phyloP scores from a whole-genome alignment of 306 rosid genomes.

The Hippophae tibetana region DNA sequence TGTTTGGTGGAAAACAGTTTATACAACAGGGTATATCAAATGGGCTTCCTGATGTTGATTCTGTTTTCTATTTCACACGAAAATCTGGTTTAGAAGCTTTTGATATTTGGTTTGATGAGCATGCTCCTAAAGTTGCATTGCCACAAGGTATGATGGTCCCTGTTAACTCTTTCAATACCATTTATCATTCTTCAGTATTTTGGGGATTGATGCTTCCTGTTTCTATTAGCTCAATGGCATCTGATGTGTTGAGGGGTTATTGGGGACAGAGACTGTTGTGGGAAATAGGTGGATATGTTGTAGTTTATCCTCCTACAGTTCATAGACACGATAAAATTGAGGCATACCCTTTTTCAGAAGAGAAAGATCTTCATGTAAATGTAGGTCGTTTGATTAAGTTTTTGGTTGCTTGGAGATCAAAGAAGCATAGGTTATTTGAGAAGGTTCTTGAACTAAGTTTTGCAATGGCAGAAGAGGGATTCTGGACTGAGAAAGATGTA shows the following conservation, averaged over 20 bases:
- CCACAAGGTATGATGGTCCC: conserved; percentile 95
- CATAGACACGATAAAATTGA: conserved; percentile 69
- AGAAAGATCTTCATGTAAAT: conserved; percentile 91
- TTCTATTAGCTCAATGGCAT: conserved; percentile 88
- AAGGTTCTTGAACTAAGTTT: conserved; percentile 79
- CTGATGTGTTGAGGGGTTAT: conserved; percentile 93
- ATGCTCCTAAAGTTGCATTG: conserved; percentile 78
- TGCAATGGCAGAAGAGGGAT: conserved; percentile 81
- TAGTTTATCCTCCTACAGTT: conserved; percentile 83
- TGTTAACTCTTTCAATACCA: conserved; percentile 75
- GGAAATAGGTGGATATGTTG: conserved; percentile 92
- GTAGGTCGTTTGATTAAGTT: conserved; percentile 75
- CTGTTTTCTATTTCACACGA: conserved; percentile 85
- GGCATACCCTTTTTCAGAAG: conserved; percentile 87
- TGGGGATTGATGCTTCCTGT: conserved; percentile 99
- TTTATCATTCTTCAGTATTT: conserved; percentile 80
- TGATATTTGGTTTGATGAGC: conserved; percentile 75
- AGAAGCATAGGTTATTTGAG: conserved; percentile 68
- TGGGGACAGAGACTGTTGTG: conserved; percentile 98
- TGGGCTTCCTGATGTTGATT: conserved; percentile 96
- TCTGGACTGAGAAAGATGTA: conserved; percentile 89
- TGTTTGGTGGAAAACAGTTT: conserved; percentile 86
- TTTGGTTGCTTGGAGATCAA: conserved; percentile 72
- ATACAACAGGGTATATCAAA: conserved; percentile 89
- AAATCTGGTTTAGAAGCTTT: conserved; percentile 71